A percentile compares a stretch with the other conserved stretches of the same genome.
Conservation (phyloP, 2,329 filamentous ascomycete genomes). For the Arthrobotrys sphaeroides region DNA sequence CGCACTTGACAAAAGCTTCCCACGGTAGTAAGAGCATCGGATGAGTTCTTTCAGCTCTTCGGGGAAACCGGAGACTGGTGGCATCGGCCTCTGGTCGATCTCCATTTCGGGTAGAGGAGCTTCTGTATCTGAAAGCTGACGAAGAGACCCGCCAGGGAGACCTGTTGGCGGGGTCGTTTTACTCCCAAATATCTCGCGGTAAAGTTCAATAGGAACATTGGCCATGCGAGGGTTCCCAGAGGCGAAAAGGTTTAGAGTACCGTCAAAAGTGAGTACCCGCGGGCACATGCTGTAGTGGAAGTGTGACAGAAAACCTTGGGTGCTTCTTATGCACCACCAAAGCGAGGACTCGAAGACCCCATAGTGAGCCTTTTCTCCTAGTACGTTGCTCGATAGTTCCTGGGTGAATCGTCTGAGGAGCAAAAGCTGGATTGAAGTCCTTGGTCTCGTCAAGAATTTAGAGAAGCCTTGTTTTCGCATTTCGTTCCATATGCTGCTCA, state of each 20-base stretch:
- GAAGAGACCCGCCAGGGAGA: conserved; percentile 7
- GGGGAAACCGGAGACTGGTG: conserved; percentile 8
- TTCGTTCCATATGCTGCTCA: conserved; percentile 4
- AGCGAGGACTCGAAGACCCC: not conserved
- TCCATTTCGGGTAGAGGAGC: conserved; percentile 30
- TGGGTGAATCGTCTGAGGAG: not conserved
- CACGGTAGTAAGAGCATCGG: conserved; percentile 37
- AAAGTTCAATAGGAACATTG: conserved; percentile 26
- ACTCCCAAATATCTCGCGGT: conserved; percentile 40
- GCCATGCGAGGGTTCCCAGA: conserved; percentile 39
- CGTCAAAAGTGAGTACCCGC: conserved; percentile 22
- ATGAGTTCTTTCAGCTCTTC: conserved; percentile 26
- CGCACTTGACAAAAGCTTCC: conserved; percentile 15
- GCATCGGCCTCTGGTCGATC: conserved; percentile 40
- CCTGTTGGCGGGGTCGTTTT: not conserved
- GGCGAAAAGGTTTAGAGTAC: conserved; percentile 21
- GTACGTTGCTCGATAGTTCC: conserved; percentile 6
- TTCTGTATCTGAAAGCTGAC: conserved; percentile 23
- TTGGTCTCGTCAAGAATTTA: conserved; percentile 8
- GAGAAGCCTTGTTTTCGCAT: not conserved
- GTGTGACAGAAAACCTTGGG: conserved; percentile 23
- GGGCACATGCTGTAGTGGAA: conserved; percentile 45
- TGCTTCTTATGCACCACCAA: conserved; percentile 30
- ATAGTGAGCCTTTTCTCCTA: not conserved
- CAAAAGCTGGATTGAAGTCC: conserved; percentile 1